Evolutionary conservation across 23 red algal genomes (phyloP).

Genomic region (Gracilariopsis chorda): DNA sequence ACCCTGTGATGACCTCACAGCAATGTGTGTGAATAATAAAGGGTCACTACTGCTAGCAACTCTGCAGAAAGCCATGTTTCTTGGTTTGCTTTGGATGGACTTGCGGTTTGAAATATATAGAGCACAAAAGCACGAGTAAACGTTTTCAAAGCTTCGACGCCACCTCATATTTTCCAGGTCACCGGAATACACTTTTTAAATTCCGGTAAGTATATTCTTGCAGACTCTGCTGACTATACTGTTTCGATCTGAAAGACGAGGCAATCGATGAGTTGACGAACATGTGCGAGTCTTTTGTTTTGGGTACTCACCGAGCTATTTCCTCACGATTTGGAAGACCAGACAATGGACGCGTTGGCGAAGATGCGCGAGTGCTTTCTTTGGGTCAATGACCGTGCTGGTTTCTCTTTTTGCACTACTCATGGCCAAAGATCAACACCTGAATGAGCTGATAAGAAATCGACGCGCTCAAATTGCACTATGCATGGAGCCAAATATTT

Average conservation of each 20-base stretch:
- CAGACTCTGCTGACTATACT: conserved; percentile 33
- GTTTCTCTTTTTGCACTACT: no score
- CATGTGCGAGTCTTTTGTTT: no score
- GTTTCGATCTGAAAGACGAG: conserved; percentile 18
- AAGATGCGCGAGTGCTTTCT: no score
- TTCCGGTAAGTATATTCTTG: neutral
- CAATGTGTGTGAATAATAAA: neutral
- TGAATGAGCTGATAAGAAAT: no score
- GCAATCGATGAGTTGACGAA: no score
- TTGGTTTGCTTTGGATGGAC: conserved; percentile 6
- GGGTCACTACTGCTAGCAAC: neutral
- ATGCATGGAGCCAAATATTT: no score
- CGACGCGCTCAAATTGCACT: no score
- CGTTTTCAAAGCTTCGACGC: neutral
- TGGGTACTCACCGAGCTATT: no score
- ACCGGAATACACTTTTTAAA: neutral
- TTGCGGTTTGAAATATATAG: neutral
- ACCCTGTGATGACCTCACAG: conserved; percentile 2
- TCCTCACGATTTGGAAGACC: no score
- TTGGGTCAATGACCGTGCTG: no score
- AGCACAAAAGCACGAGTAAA: neutral
- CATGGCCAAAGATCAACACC: no score
- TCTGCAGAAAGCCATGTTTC: conserved; percentile 22
- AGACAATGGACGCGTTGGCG: no score
- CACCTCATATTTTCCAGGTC: conserved; percentile 10